Conservation (phyloP, 129 eudicot genomes). For the Flaveria trinervia region DNA sequence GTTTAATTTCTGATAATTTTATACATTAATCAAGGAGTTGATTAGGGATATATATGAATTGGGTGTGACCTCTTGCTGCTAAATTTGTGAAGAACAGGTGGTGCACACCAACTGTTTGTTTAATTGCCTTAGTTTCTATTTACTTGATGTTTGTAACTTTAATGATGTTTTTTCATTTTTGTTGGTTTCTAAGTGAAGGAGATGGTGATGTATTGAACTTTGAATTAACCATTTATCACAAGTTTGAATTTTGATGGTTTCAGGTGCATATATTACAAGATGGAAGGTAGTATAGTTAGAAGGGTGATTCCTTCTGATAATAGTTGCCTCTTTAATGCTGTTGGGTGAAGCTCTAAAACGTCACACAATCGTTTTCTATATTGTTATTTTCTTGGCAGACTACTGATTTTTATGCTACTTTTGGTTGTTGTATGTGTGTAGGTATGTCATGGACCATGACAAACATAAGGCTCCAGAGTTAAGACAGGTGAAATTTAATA, state of each 20-base stretch:
- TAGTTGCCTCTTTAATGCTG: conserved; percentile 95
- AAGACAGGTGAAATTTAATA: conserved; percentile 62
- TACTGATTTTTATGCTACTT: neutral
- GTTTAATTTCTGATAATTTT: too few relatives aligned
- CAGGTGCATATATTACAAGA: conserved; percentile 41
- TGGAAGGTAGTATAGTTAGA: conserved; percentile 85
- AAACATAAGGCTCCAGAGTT: conserved; percentile 76
- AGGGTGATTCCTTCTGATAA: conserved; percentile 97
- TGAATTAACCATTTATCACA: neutral
- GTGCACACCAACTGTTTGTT: conserved; percentile 21
- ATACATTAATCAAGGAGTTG: neutral
- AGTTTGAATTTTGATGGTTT: conserved; percentile 15
- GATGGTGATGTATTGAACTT: conserved; percentile 7
- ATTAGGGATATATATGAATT: conserved; percentile 2
- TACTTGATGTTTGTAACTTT: too few relatives aligned
- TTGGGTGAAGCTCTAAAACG: conserved; percentile 58
- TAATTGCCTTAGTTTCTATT: neutral
- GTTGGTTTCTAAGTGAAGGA: neutral
- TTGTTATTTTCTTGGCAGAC: neutral
- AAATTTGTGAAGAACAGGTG: conserved; percentile 7
- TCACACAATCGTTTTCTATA: neutral
- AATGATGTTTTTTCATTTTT: neutral
- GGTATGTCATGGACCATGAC: conserved; percentile 94
- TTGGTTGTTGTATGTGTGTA: conserved; percentile 38
- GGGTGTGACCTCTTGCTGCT: conserved; percentile 20